These are phyloP conservation scores for Naganishia vishniacii DNA, from an alignment of 768 basidiomycete genomes.

Conservation along the genomic window DNA sequence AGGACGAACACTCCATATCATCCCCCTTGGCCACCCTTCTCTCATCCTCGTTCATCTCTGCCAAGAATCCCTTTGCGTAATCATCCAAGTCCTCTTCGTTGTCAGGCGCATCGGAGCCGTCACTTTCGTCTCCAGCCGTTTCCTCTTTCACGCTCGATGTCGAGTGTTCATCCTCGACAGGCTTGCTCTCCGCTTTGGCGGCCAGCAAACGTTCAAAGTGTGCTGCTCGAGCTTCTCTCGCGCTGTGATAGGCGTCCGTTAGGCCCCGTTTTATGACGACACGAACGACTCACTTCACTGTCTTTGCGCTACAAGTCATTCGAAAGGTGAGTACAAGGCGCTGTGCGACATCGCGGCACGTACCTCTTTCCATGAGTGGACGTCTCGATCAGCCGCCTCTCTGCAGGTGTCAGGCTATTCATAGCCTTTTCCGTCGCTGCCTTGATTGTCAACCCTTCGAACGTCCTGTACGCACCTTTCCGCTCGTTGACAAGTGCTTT, in stretches of 20 bases:
- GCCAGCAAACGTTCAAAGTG: slow-evolving; percentile 16
- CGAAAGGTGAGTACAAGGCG: not conserved
- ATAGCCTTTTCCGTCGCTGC: slow-evolving; percentile 1
- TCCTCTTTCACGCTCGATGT: not conserved
- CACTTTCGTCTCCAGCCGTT: not conserved
- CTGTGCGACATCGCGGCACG: not conserved
- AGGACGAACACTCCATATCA: slow-evolving; percentile 5
- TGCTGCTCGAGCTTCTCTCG: slow-evolving; percentile 10
- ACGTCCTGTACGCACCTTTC: not conserved
- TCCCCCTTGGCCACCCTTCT: slow-evolving; percentile 8
- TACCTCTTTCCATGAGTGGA: slow-evolving; percentile 10
- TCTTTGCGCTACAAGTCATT: not conserved
- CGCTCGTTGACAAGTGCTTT: slow-evolving; percentile 7
- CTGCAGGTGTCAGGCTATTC: slow-evolving; percentile 6
- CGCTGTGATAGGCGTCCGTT: not conserved
- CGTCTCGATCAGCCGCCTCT: slow-evolving; percentile 13
- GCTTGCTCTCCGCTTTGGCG: slow-evolving; percentile 1
- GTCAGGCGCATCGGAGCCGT: not conserved
- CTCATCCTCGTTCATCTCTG: slow-evolving; percentile 13
- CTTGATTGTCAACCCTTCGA: slow-evolving; percentile 4
- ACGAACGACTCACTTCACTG: not conserved
- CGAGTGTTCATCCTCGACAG: not conserved
- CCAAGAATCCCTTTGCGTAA: slow-evolving; percentile 4
- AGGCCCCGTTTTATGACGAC: not conserved
- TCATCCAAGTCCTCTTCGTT: not conserved